Evolutionary conservation across 2,329 filamentous ascomycete species (phyloP).

Genomic region (Neopestalotiopsis clavispora): DNA sequence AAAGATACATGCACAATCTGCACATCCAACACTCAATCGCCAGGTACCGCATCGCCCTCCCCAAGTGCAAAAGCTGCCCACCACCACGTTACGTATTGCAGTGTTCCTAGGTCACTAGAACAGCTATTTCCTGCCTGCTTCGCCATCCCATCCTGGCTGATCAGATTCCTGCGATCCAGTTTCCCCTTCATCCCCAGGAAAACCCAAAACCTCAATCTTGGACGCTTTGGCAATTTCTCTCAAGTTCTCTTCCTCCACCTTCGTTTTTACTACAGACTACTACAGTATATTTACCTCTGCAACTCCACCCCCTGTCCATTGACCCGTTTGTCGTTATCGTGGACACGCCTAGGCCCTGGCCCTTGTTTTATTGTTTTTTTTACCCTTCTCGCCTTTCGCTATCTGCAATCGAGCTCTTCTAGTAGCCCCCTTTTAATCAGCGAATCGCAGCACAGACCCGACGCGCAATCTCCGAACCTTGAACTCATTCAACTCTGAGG

Average conservation of each 20-base stretch:
- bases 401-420: background rate
- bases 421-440: conserved; percentile 14
- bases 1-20: background rate
- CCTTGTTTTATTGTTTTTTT: conserved; percentile 10
- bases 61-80: background rate
- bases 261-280: background rate
- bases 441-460: conserved; percentile 10
- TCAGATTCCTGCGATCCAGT: background rate
- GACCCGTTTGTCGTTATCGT: background rate
- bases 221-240: background rate
- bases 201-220: background rate
- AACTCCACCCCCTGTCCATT: background rate
- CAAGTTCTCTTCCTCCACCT: background rate
- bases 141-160: background rate
- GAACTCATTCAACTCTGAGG: background rate
- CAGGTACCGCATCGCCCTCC: background rate
- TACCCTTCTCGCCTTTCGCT: conserved; percentile 9
- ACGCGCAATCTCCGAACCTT: conserved; percentile 18
- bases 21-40: background rate
- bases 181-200: background rate
- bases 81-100: background rate
- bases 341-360: background rate
- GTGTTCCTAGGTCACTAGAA: background rate
- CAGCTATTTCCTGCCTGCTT: conserved; percentile 1
- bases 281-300: background rate